Evolutionary conservation across 441 rosid species (phyloP).

Genomic region (Brassica balearica): DNA sequence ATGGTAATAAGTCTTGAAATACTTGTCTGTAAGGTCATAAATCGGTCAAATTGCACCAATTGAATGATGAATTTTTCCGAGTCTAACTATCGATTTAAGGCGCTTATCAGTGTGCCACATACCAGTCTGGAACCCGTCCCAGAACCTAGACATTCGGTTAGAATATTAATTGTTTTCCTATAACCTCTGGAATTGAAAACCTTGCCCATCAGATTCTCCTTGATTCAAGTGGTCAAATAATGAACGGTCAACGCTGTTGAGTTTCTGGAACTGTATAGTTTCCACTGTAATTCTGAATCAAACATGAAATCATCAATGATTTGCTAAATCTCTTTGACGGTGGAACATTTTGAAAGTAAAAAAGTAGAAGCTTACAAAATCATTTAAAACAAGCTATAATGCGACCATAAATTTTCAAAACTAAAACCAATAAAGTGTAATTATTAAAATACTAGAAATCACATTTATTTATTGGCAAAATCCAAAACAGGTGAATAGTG

Average conservation of each 20-base stretch:
- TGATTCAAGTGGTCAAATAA: not conserved
- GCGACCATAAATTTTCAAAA: no score
- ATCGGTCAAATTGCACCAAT: not conserved
- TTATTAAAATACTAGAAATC: not conserved
- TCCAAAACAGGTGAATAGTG: not conserved
- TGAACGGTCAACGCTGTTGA: not conserved
- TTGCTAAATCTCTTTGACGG: not conserved
- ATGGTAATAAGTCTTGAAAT: not conserved
- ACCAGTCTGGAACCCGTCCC: not conserved
- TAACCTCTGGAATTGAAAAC: not conserved
- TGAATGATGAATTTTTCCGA: not conserved
- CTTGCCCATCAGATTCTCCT: not conserved
- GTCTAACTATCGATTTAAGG: not conserved
- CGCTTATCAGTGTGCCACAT: not conserved
- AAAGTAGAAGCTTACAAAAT: not conserved
- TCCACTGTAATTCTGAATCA: not conserved
- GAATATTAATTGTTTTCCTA: no score
- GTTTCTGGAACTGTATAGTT: not conserved
- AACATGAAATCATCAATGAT: not conserved
- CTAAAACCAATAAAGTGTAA: no score
- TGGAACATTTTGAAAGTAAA: not conserved
- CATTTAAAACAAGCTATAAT: no score
- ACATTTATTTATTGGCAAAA: not conserved
- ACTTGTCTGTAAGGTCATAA: not conserved
- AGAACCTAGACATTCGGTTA: not conserved